Evolutionary conservation across 202 grass and related monocot genomes (phyloP), one percentile per base, ranked within the genome.

Genomic region (Schoenoplectus triqueter): DNA sequence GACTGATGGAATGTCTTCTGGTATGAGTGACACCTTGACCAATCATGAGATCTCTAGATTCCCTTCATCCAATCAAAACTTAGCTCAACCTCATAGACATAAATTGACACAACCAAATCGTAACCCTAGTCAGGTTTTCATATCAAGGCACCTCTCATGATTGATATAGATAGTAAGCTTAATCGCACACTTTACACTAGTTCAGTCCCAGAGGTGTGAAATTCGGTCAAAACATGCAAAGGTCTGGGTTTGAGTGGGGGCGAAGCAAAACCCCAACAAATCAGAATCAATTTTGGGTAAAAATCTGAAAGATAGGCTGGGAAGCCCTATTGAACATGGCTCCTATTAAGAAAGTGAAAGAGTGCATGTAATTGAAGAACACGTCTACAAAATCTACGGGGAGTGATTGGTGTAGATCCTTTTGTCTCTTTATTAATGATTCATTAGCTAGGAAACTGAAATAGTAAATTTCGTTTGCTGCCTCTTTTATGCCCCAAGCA

Each of bases 121-220:
- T 57, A 83, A 83, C 81, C 81, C 61, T 69, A 70, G 65, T 55
- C 51, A 65, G 47, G 51, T 82, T 52, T 52, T 82, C 59, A 59
- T 52, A 47, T 83, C 64, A 68, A 83, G 80, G 4, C 8, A 44
- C 8, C 10, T 69, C 31, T 59, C 52, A 78, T 61, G 75, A 83
- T 65, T 83, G 81, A 83, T 83, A 83, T 83, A 83, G 81, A 83
- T 83, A 83, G 81, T 83, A 83, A 83, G 81, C 81, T 83, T 83
- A 83, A 83, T 83, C 64, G 41, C 66, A 31, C 64, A 81, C 81
- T 83, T 83, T 83, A 41, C 66, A 55, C 2, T 31, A 7, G 81
- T 70, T 83, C 81, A 70, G 81, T 82, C 81, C 3, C 46, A 42
- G 64, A 1, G 10, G 65, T 20, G 3, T 48, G 15, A 83, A 54